Percentiles rank a stretch among this genome's conserved stretches.
phyloP scores from a whole-genome alignment of 805 yeast species.

The Wickerhamia fluorescens region DNA sequence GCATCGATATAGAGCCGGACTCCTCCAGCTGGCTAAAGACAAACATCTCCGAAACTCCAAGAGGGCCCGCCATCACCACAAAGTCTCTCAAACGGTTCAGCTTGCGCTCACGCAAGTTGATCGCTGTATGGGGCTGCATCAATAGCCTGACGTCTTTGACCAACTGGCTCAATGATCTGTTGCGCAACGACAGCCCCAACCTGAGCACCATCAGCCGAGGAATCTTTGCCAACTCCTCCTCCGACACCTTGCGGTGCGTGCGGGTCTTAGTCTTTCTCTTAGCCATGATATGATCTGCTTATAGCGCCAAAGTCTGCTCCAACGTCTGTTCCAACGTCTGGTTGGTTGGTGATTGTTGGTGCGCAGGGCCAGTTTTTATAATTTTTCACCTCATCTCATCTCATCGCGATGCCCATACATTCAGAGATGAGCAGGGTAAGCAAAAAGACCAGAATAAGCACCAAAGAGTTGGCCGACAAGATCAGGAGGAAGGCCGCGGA shows the following conservation, averaged over 20 bases:
- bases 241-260: slow-evolving; percentile 66
- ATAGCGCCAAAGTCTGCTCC: too few relatives aligned
- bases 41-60: slow-evolving; percentile 85
- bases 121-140: slow-evolving; percentile 97
- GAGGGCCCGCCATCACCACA: slow-evolving; percentile 97
- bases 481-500: slow-evolving; percentile 21
- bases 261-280: slow-evolving; percentile 60
- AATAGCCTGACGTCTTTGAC: slow-evolving; percentile 81
- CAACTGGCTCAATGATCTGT: slow-evolving; percentile 75
- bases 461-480: slow-evolving; percentile 49
- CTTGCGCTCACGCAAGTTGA: slow-evolving; percentile 78
- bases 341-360: slow-evolving; percentile 2
- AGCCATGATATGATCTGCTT: slow-evolving; percentile 21
- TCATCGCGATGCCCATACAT: neutral
- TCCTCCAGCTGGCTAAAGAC: slow-evolving; percentile 76
- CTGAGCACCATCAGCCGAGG: slow-evolving; percentile 94
- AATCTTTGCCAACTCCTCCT: slow-evolving; percentile 62
- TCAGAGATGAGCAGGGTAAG: slow-evolving; percentile 4
- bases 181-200: slow-evolving; percentile 68
- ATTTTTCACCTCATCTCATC: neutral
- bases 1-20: slow-evolving; percentile 72
- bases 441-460: slow-evolving; percentile 16
- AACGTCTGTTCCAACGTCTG: too few relatives aligned
- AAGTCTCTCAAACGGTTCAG: slow-evolving; percentile 84
- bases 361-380: neutral